phyloP scores from a whole-genome alignment of 305 asterid genomes.

The Solanum hybrid region DNA sequence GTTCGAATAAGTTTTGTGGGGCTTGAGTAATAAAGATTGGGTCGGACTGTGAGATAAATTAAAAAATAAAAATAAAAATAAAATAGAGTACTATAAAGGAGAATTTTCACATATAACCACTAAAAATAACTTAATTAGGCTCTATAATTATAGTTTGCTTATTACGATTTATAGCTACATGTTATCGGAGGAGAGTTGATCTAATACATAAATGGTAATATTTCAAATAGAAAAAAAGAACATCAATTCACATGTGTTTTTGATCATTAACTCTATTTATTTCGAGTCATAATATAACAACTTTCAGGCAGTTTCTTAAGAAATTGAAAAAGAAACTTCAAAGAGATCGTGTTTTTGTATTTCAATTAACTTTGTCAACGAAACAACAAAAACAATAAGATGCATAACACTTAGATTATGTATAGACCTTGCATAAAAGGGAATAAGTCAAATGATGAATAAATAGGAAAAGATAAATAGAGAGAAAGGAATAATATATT shows the following conservation, averaged over 20 bases:
- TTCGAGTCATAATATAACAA: no score
- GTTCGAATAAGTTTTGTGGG: background rate
- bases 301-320: background rate
- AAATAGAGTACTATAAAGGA: no score
- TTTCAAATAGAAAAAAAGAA: no score
- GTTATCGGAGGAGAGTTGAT: background rate
- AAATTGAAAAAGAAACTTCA: no score
- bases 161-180: no score
- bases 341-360: background rate
- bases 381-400: background rate
- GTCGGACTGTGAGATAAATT: no score
- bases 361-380: background rate
- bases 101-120: no score
- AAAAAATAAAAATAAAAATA: no score
- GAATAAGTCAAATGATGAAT: background rate
- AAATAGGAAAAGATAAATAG: background rate
- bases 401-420: background rate
- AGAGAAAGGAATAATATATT: background rate
- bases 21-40: background rate
- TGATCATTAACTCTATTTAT: no score
- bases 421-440: background rate
- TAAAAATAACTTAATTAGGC: no score
- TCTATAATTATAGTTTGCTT: no score
- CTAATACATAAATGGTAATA: background rate
- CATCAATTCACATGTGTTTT: background rate